A percentile compares a stretch with the other conserved stretches of the same genome.
Evolutionary conservation across 2,329 filamentous ascomycete genomes (phyloP).

Genomic region (Colletotrichum magnum): DNA sequence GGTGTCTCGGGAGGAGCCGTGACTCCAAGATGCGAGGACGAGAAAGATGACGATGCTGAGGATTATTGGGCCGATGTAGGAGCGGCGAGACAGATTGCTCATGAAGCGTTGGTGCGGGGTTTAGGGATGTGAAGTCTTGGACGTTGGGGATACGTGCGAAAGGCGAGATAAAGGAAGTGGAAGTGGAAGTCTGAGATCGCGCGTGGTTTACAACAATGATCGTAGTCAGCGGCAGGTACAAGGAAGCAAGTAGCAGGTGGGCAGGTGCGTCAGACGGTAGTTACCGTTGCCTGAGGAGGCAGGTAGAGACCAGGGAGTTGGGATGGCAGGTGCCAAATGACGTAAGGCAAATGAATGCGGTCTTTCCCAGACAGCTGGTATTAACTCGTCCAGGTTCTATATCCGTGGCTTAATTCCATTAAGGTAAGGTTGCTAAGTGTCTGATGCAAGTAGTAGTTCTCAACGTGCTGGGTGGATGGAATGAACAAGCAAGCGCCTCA

Average conservation of each 20-base stretch:
- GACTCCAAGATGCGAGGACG: conserved; percentile 17
- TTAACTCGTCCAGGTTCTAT: neutral
- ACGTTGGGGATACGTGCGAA: neutral
- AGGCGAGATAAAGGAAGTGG: neutral
- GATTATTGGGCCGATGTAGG: conserved; percentile 16
- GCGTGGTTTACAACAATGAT: neutral
- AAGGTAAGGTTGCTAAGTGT: no score
- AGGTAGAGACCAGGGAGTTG: neutral
- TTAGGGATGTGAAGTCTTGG: neutral
- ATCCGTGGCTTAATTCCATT: neutral
- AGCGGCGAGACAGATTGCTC: conserved; percentile 5
- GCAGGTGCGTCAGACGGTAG: conserved; percentile 10
- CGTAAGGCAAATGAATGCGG: conserved; percentile 22
- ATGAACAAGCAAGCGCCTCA: neutral
- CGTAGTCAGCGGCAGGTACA: neutral
- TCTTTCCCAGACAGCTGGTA: neutral
- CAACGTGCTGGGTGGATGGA: conserved; percentile 19
- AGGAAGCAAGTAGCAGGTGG: neutral
- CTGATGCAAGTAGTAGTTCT: no score
- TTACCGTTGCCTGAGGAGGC: conserved; percentile 21
- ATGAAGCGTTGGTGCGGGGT: conserved; percentile 4
- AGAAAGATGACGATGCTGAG: conserved; percentile 25
- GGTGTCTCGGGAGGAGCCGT: conserved; percentile 26
- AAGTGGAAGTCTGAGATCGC: neutral
- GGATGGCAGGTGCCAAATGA: conserved; percentile 20